phyloP scores from a whole-genome alignment of 2,329 filamentous ascomycete species.

The Aspergillus sp. region DNA sequence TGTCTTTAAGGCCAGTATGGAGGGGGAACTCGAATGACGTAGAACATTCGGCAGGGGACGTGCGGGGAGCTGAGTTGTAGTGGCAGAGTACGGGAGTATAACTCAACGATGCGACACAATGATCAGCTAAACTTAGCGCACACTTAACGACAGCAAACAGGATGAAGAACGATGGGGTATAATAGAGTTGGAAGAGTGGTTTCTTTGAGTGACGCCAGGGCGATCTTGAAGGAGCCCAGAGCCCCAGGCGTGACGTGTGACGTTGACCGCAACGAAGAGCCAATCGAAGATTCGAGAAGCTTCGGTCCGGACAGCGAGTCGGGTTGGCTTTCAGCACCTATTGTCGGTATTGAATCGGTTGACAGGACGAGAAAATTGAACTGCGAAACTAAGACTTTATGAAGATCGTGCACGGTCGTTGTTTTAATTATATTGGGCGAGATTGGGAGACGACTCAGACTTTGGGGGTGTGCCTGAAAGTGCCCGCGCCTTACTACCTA shows the following conservation, averaged over 20 bases:
- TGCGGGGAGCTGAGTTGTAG: slow-evolving; percentile 3
- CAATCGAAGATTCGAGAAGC: slow-evolving; percentile 40
- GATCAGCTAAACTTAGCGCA: background rate
- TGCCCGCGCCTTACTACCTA: background rate
- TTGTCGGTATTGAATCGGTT: background rate
- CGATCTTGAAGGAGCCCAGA: slow-evolving; percentile 9
- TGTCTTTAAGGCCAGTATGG: background rate
- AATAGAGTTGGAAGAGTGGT: background rate
- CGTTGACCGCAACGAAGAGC: slow-evolving; percentile 20
- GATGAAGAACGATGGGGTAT: background rate
- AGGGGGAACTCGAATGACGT: slow-evolving; percentile 31
- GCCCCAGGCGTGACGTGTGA: slow-evolving; percentile 32
- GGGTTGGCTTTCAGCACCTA: background rate
- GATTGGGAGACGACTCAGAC: background rate
- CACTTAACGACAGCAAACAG: background rate
- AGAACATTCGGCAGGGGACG: slow-evolving; percentile 30
- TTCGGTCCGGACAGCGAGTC: slow-evolving; percentile 23
- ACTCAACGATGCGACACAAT: background rate
- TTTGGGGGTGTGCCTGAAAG: background rate
- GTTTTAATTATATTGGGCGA: background rate
- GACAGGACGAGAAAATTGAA: background rate
- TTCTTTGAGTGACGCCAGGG: slow-evolving; percentile 13
- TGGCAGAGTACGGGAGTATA: background rate
- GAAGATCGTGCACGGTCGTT: background rate
- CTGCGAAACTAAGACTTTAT: background rate